Evolutionary conservation across 306 rosid genomes (phyloP), one percentile per base, ranked within the genome.

Genomic region (Cicer chorassanicum): DNA sequence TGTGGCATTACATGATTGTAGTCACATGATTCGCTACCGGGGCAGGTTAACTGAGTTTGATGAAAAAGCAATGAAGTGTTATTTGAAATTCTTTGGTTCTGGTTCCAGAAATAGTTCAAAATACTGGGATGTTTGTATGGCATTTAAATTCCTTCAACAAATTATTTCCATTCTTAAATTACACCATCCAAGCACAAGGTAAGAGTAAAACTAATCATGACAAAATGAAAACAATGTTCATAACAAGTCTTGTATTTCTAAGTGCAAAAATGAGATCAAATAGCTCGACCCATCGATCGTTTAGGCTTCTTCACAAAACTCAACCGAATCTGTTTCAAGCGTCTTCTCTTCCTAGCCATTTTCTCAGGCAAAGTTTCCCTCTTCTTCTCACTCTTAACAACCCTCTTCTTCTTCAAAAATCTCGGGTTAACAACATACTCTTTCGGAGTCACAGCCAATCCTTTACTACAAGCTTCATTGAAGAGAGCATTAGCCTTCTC

Each of bases 321-420:
- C 82, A 93, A 36, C 18, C 98, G 84, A 74, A 89, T 91, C 83
- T 93, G 87, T 73, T 93, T 88, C 61, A 93, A 72, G 49, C 88
- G 90, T n/a, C 92, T 89, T 85, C 94, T 93, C 87, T 93, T 93
- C 87, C 96, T 88, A 0, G 88, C 89, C 98, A 87, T 91, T 82
- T 88, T 91, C 88, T 93, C 98, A 0, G 94, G 97, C 78, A 93
- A 80, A 4, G 96, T 91, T 82, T 90, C 96, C 81, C 60, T 85
- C 89, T 90, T 87, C 88, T 79, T 88, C 81, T 53, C 87, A 72
- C 48, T 85, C 90, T 66, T 88, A 2, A 75, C 64, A 29, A 7
- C 82, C 82, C 82, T 87, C 91, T 85, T 89, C 81, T 56, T 77
- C 81, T 65, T 68, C 53, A 74, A 5, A 57, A 71, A 85, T 67